These are phyloP conservation scores for Podospora comata DNA, from an alignment of 495 filamentous ascomycete species.

Conservation along the genomic window DNA sequence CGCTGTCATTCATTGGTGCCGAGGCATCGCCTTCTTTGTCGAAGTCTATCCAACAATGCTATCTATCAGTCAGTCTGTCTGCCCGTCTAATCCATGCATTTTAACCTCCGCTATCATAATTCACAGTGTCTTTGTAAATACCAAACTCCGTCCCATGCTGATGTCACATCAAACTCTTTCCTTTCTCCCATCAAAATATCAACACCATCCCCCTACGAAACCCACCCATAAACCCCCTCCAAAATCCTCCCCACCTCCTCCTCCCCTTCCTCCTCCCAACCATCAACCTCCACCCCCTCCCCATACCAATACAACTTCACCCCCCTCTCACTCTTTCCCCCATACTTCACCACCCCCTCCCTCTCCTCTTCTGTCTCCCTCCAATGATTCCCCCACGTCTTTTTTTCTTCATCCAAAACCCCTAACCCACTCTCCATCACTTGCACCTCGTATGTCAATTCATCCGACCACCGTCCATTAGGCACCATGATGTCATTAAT, in stretches of 20 bases:
- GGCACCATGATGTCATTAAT: neutral
- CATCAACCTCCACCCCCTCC: neutral
- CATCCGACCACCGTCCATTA: neutral
- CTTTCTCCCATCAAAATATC: neutral
- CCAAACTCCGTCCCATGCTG: too few species aligned
- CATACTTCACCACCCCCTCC: neutral
- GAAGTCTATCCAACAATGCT: neutral
- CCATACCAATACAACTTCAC: neutral
- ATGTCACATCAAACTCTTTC: neutral
- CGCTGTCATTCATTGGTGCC: neutral
- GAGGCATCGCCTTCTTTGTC: too few species aligned
- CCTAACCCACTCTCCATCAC: neutral
- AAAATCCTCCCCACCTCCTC: neutral
- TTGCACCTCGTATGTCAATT: neutral
- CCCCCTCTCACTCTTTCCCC: neutral
- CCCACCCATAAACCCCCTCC: too few species aligned
- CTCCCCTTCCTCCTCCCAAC: neutral
- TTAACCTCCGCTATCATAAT: neutral
- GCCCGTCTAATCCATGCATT: neutral
- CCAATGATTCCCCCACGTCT: neutral
- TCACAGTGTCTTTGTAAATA: neutral
- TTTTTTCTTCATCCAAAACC: neutral
- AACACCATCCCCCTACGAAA: too few species aligned
- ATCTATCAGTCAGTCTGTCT: neutral
- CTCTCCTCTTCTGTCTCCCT: neutral